Conservation (phyloP, 306 rosid species). For the Gynostemma pentaphyllum region DNA sequence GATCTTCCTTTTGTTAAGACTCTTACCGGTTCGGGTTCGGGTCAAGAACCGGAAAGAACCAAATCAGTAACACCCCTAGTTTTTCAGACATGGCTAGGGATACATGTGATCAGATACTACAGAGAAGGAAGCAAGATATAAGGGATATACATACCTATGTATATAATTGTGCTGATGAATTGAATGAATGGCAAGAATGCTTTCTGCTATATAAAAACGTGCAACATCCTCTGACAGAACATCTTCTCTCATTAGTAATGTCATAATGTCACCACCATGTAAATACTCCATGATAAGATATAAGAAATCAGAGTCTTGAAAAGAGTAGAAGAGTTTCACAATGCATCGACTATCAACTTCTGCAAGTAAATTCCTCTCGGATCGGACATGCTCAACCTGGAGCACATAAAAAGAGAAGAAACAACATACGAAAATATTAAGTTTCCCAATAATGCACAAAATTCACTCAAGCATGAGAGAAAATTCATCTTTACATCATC, state of each 20-base stretch:
- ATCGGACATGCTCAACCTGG: conserved; percentile 97
- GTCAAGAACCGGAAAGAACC: too few relatives aligned
- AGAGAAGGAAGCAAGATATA: background rate
- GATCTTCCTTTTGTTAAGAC: too few relatives aligned
- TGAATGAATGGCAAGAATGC: conserved; percentile 88
- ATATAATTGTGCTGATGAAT: conserved; percentile 94
- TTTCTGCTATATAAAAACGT: conserved; percentile 92
- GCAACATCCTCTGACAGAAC: conserved; percentile 87
- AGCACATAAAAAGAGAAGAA: background rate
- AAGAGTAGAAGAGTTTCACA: conserved; percentile 87
- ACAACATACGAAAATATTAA: background rate
- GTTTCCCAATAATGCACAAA: background rate
- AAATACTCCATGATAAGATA: conserved; percentile 99
- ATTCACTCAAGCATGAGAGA: background rate
- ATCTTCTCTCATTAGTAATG: conserved; percentile 96
- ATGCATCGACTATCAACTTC: conserved; percentile 99
- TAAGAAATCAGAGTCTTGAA: conserved; percentile 90
- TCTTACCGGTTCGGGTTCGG: too few relatives aligned
- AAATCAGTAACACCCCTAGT: too few relatives aligned
- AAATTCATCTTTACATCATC: background rate
- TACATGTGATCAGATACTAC: background rate
- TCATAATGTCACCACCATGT: conserved; percentile 99
- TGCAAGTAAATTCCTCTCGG: conserved; percentile 98
- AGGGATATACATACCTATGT: conserved; percentile 72
- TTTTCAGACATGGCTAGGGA: background rate